Evolutionary conservation across 2,329 filamentous ascomycete species (phyloP), one percentile per base, ranked within the genome.

Genomic region (Penicillium vulpinum): DNA sequence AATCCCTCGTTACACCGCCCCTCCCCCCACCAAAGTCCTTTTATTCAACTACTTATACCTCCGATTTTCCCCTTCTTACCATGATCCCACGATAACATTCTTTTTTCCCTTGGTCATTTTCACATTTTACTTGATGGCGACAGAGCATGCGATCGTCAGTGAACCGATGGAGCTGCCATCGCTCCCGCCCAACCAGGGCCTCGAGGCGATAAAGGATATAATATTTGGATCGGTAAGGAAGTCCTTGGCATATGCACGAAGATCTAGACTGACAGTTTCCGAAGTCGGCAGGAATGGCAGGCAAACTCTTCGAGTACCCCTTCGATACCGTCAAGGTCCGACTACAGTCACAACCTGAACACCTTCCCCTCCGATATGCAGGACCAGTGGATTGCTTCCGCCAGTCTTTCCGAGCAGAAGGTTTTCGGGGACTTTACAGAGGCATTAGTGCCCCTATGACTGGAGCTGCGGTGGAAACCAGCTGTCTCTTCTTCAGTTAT

Each of bases 291-390:
- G 94, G 94, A 59, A 85, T 95, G 58, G 87, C 91, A 35, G 93
- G 93, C 61, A 99, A 97, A 80, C 91, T 93, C 74, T 93, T 99
- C 71, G 94, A 99, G 75, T 99, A 97, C 73, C 94, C 94, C 24
- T 99, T 99, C 77, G 94, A 99, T 77, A 99, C 94, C 0, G 88
- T 99, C 74, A 99, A 99, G 78, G 94, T 99, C 58, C 90, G 94
- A 39, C 85, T 99, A 11, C 94, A 99, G 74, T 94, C 93, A n/a
- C 93, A 97, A 74, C 90, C 92, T 33, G 89, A 93, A 73, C 85
- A 88, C 67, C 81, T 91, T 2, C 92, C 91, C 16, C 84, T 92
- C 21, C 87, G 85, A 58, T 97, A 97, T 75, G 86, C 79, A 6
- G 94, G 94, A 0, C 93, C 94, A 0, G 69, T 97, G 62, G 94